Evolutionary conservation across 2,329 filamentous ascomycete genomes (phyloP), one percentile per base, ranked within the genome.

Genomic region (Microcera coccophila): DNA sequence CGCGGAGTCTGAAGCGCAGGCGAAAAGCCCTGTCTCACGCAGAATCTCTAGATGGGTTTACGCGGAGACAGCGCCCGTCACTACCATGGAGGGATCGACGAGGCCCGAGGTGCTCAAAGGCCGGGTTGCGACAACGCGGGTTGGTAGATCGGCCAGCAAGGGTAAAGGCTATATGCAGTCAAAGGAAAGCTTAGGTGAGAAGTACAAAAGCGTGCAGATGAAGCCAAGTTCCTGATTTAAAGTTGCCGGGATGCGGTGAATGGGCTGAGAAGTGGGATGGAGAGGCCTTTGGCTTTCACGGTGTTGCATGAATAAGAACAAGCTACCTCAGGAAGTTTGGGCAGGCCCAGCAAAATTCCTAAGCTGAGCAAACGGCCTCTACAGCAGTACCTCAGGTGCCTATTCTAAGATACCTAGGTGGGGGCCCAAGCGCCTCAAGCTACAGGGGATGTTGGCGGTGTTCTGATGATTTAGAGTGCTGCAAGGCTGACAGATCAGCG

Each of bases 1-100:
- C 17, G 9, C 33, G 33, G 35, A 38, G 18, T 46, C 43, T 39
- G 38, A 47, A 47, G 49, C 42, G 49, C 46, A 46, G 45, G 45
- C 24, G 44, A 35, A 42, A 36, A 18, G 48, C 47, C n/a, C 44
- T 49, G 47, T 46, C 47, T 42, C 45, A 54, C 48, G 49, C 52
- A 54, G 42, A 43, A 38, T 45, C 48, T 53, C 39, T 41, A 39
- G 36, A 45, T 20, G 35, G 41, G 41, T 44, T 51, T 44, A 44
- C 45, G 38, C 19, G 31, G 31, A 36, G 45, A 39, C 45, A 40
- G 46, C 44, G 38, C 39, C 49, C 43, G 33, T 41, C 33, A 46
- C 31, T 49, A 46, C 42, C 55, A 58, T 58, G 45, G 38, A 44
- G 45, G 32, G 33, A 35, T 17, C 12, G 33, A 18, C 29, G 38